Evolutionary conservation across 805 yeast genomes (phyloP), one percentile per base, ranked within the genome.

Genomic region (Jamesozyma hellenica): DNA sequence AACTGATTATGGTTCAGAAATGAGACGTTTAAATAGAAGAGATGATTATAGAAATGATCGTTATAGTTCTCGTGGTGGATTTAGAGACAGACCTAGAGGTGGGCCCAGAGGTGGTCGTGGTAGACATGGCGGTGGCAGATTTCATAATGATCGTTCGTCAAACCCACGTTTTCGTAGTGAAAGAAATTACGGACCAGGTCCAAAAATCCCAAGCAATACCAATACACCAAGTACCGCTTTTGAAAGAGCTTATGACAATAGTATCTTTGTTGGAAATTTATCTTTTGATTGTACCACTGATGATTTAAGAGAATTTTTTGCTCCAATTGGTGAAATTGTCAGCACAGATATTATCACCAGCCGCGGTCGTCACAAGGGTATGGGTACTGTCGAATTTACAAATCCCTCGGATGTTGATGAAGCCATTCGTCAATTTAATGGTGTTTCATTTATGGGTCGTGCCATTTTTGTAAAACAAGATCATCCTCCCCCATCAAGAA

Each of bases 331-430:
- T 36, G 72, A 68, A 23, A 80, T 87, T 41, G 68, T 79, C 15
- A 72, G 82, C 45, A 94, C 95, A 2, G 95, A 87, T 58, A 79
- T 88, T 38, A 80, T 85, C 32, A 76, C 79, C 3, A 70, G 72
- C 41, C 74, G 79, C 48, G 92, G 94, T 42, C 80, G 81, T 53
- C 79, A 85, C 55, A 71, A 88, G 63, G 94, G 94, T 49, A 81
- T 81, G 90, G 90, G 88, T 33, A 84, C 95, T 14, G 95, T 87
- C 32, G 96, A 87, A 60, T 88, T 81, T 52, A 66, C 75, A 14
- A 66, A 67, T 41, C 68, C 68, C 42, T 77, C 71, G 14, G 81
- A 76, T 39, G 95, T 84, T 4, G 70, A 68, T 35, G 69, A 64
- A 18, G 96, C 96, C 12, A 83, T 87, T 50, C 61, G 67, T 38